Base-by-base conservation (phyloP, 2,329 filamentous ascomycete genomes). In the Hypoxylon sp. region DNA sequence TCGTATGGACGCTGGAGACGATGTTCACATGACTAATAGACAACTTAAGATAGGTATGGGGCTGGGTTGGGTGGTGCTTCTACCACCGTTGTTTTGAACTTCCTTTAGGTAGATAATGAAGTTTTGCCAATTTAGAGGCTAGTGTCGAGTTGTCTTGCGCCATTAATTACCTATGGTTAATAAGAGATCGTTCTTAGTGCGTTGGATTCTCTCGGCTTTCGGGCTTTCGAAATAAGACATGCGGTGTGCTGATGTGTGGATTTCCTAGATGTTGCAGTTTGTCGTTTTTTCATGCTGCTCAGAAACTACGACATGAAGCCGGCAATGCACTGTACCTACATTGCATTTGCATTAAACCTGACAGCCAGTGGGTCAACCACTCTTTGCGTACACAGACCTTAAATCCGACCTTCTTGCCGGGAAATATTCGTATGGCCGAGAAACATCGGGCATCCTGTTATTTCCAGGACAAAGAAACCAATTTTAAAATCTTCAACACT, bases 1-100 rank as follows among this genome's bases (percentile, higher is more conserved):
- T 66, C 38, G 52, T 57, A 45, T 41, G 50, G 50, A 51, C 38
- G 45, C 51, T 60, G 52, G 30, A 48, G 41, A 19, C 23, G 23
- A 67, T 58, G 59, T 57, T 66, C 63, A 66, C 65, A 68, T 68
- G 65, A 65, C 56, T 45, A 28, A 32, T 52, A 30, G 52, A 41
- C 36, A 43, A 17, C 38, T 3, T 7, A 41, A 17, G 36, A 13
- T 30, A 38, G 38, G 41, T 43, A 30, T 58, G 34, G 52, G 41
- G 21, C 21, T 38, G 49, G 41, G 21, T 28, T 38, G 49, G 43
- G 41, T 46, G 17, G 55, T 52, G 19, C 45, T 48, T 41, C 48
- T 58, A 43, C 14, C 49, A 55, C 46, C 25, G 11, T 36, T n/a
- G 50, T 21, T 50, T 61, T 48, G 25, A 50, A 32, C 21, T 43